These are phyloP conservation scores for Clonostachys rosea DNA, from an alignment of 2,329 filamentous ascomycete species.

Conservation along the genomic window DNA sequence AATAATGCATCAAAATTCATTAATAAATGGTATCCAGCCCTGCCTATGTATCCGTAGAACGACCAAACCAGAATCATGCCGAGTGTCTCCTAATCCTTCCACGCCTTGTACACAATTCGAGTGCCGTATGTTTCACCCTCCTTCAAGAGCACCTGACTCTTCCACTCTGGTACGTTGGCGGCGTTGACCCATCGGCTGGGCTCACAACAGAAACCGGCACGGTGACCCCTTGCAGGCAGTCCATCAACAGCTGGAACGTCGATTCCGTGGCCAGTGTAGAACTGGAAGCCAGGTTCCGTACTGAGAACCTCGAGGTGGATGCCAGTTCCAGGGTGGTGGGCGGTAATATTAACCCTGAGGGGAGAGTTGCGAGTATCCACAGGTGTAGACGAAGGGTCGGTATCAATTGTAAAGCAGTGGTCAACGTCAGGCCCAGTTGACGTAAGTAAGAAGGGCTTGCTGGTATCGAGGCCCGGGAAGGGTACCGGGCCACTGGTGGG, in stretches of 20 bases:
- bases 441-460: constrained; percentile 69
- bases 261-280: constrained; percentile 88
- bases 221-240: constrained; percentile 57
- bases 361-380: constrained; percentile 62
- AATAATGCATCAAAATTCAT: neutral
- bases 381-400: constrained; percentile 52
- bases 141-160: constrained; percentile 71
- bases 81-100: constrained; percentile 55
- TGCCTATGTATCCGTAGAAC: too few relatives aligned
- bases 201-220: constrained; percentile 87
- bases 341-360: constrained; percentile 63
- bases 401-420: constrained; percentile 81
- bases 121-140: constrained; percentile 81
- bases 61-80: too few relatives aligned
- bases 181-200: constrained; percentile 90
- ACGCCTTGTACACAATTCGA: constrained; percentile 78
- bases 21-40: too few relatives aligned
- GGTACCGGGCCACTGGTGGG: constrained; percentile 63
- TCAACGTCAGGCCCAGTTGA: constrained; percentile 72
- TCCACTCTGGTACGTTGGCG: constrained; percentile 77
- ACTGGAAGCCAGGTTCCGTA: constrained; percentile 95
- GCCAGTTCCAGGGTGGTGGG: constrained; percentile 68
- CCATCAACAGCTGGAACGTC: constrained; percentile 65
- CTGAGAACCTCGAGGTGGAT: constrained; percentile 83
- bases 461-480: constrained; percentile 61